Conservation (phyloP, 75 land plant species). For the Picea sitchensis region DNA sequence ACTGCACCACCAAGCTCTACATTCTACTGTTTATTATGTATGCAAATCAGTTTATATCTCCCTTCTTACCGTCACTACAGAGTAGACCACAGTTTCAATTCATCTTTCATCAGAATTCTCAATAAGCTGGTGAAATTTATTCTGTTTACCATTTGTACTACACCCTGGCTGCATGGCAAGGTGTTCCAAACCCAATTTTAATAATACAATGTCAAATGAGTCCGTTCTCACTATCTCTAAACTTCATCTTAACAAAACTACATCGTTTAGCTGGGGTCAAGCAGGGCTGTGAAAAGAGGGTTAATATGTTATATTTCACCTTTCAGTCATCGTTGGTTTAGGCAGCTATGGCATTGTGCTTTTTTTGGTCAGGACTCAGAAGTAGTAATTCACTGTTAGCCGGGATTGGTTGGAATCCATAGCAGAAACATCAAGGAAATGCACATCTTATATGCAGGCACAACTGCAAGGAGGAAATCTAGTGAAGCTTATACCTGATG, state of each 20-base stretch:
- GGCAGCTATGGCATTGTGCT: not conserved
- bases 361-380: too few species aligned
- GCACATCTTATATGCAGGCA: slow-evolving; percentile 6
- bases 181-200: not conserved
- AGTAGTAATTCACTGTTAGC: not conserved
- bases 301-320: not conserved
- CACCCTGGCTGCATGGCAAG: not conserved
- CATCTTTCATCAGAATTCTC: not conserved
- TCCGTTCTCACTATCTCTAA: not conserved
- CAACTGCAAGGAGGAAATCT: slow-evolving; percentile 18
- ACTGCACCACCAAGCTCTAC: too few species aligned
- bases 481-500: slow-evolving; percentile 21
- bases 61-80: not conserved
- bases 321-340: not conserved
- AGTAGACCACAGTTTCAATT: not conserved
- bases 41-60: not conserved
- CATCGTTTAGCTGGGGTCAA: not conserved
- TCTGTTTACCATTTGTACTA: not conserved
- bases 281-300: not conserved
- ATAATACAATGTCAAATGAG: not conserved
- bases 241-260: not conserved
- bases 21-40: too few species aligned
- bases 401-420: not conserved
- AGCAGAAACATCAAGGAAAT: not conserved
- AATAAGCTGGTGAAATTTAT: not conserved